Percentiles rank a stretch among this genome's conserved stretches.
Evolutionary conservation across 306 rosid genomes (phyloP).

Genomic region (Medicago truncatula): MtrunA17r5.0-ANR NC_053045.1:2828501-2829000

Average conservation of each 20-base stretch:
- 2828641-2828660: not conserved
- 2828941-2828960: too few species aligned
- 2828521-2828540: constrained; percentile 61
- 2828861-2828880: too few species aligned
- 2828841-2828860: too few species aligned
- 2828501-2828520: constrained; percentile 59
- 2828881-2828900: too few species aligned
- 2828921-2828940: too few species aligned
- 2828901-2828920: too few species aligned
- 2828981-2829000: too few species aligned
- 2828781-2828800: not conserved
- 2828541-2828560: constrained; percentile 46
- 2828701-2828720: not conserved
- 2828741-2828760: not conserved
- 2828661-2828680: not conserved
- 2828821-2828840: not conserved
- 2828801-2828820: not conserved
- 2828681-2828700: not conserved
- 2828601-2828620: not conserved
- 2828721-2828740: not conserved
- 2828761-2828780: not conserved
- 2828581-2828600: not conserved
- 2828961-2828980: too few species aligned
- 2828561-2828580: not conserved
- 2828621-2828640: not conserved